Evolutionary conservation across 2,329 filamentous ascomycete genomes (phyloP).

Genomic region (Trichoderma simmonsii): DNA sequence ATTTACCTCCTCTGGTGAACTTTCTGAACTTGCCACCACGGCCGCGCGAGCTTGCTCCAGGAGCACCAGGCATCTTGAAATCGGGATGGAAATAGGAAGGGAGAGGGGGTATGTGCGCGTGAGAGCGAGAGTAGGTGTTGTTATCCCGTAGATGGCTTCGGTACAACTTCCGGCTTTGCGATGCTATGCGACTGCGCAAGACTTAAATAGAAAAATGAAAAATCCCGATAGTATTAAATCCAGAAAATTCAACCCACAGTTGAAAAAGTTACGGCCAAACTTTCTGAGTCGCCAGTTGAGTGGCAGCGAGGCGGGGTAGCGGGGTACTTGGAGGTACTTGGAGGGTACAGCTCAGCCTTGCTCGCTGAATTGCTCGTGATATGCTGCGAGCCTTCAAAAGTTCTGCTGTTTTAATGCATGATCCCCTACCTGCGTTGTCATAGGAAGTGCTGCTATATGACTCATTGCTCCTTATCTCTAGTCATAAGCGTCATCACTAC

Average conservation of each 20-base stretch:
- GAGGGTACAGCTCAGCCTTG: slow-evolving; percentile 5
- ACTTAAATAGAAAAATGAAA: neutral
- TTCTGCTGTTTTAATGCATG: neutral
- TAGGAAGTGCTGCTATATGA: neutral
- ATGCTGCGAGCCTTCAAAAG: neutral
- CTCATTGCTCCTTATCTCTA: neutral
- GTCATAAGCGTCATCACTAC: neutral
- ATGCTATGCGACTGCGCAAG: neutral
- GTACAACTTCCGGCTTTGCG: neutral
- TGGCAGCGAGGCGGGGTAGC: slow-evolving; percentile 36
- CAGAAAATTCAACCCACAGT: neutral
- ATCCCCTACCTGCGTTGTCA: neutral
- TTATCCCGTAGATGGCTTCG: neutral
- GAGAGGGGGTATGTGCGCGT: neutral
- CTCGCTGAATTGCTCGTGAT: neutral
- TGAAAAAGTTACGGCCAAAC: neutral
- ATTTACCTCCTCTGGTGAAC: slow-evolving; percentile 81
- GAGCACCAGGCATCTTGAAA: slow-evolving; percentile 45
- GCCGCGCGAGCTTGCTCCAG: slow-evolving; percentile 60
- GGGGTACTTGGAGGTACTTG: slow-evolving; percentile 29
- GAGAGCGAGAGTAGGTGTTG: neutral
- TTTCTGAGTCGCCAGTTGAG: slow-evolving; percentile 15
- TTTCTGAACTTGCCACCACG: slow-evolving; percentile 94
- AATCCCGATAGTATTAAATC: neutral
- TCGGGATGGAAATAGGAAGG: neutral